phyloP scores from a whole-genome alignment of 1,284 basidiomycete species.

The Cutaneotrichosporon cavernicola region DNA sequence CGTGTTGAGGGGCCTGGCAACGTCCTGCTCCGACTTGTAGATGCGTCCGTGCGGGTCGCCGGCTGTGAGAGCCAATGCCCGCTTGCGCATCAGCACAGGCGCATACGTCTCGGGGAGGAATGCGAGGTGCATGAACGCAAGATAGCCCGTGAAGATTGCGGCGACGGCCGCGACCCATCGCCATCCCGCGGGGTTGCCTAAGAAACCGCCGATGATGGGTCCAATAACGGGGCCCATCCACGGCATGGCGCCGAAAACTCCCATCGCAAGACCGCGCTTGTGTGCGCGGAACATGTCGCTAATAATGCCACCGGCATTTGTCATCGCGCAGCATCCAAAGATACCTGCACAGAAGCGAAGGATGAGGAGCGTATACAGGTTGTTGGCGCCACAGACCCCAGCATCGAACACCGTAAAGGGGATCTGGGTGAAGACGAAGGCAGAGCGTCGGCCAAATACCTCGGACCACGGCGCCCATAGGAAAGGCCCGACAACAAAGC shows the following conservation, averaged over 20 bases:
- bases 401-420: constrained; percentile 53
- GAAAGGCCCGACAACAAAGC: constrained; percentile 25
- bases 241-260: constrained; percentile 57
- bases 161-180: constrained; percentile 65
- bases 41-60: constrained; percentile 29
- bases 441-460: constrained; percentile 41
- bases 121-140: constrained; percentile 37
- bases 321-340: constrained; percentile 52
- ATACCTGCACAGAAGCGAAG: constrained; percentile 55
- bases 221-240: constrained; percentile 47
- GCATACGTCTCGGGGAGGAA: constrained; percentile 53
- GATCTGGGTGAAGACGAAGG: constrained; percentile 51
- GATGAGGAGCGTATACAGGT: constrained; percentile 52
- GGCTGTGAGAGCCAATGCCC: constrained; percentile 40
- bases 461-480: constrained; percentile 41
- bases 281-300: constrained; percentile 52
- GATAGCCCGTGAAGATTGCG: constrained; percentile 53
- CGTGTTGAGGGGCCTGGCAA: constrained; percentile 41
- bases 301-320: constrained; percentile 54
- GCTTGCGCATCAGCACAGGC: constrained; percentile 45
- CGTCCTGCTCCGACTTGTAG: constrained; percentile 49
- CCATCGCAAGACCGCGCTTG: constrained; percentile 52
- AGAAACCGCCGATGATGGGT: constrained; percentile 19
- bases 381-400: constrained; percentile 50
- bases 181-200: constrained; percentile 37